Base-by-base conservation (phyloP, 2,329 filamentous ascomycete species). In the Dryadomyces quercus-mongolicae region DNA sequence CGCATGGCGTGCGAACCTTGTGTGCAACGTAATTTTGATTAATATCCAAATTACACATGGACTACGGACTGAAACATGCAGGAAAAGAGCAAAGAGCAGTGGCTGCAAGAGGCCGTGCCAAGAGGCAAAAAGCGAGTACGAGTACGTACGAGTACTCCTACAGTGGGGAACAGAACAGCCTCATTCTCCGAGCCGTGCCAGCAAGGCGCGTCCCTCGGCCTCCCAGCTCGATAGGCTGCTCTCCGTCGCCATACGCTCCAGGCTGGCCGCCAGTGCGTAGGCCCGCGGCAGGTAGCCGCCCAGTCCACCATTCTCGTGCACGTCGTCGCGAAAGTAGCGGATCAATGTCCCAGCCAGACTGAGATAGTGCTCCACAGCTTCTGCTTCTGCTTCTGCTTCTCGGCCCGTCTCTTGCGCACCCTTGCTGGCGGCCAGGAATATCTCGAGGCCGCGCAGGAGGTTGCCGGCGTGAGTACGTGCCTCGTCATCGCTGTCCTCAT, bases 391-490 rank as follows among this genome's bases (percentile, higher is more conserved):
- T n/a, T 34, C 25, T 34, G 9, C 47, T n/a, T 44, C 42, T n/a
- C 16, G 6, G 16, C 12, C 42, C 25, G 25, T 31, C 42, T 20
- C 18, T n/a, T 44, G 15, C 42, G 3, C 21, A n/a, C 3, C 42
- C 42, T 9, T 9, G 2, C 7, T 18, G n/a, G 13, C 42, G 10
- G 16, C 42, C 42, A 20, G 16, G 15, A 55, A 6, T 13, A 15
- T 22, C 8, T 70, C 63, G 20, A 72, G 55, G 51, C 67, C 63
- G 22, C 57, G 57, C n/a, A 70, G 54, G 6, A 65, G 55, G 47
- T 64, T 63, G 10, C 63, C 57, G 36, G 69, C 63, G 49, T 64
- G 62, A 0, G 59, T 46, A 36, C 54, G 54, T 49, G 68, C 64
- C 62, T 63, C 64, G 34, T 54, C 45, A 12, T 53, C 31, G n/a